Base-by-base conservation (phyloP, 495 filamentous ascomycete species). In the Penicillium dipodomyicola region DNA sequence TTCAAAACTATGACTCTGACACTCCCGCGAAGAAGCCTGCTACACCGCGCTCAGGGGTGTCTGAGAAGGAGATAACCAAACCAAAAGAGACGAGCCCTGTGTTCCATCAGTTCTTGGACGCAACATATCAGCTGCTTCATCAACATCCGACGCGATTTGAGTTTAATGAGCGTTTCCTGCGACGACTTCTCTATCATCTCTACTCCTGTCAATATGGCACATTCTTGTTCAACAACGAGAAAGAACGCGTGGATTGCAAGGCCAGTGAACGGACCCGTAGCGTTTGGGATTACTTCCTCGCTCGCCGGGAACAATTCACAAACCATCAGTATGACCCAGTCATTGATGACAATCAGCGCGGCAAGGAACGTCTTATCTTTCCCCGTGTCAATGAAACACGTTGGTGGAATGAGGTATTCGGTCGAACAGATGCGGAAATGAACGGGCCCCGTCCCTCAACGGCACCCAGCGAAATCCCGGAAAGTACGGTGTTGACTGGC, bases 81-180 rank as follows among this genome's bases (percentile, higher is more conserved):
- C 77, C 81, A 27, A 96, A 91, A 54, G 92, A 97, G 67, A 90
- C 93, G 2, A 92, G 88, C n/a, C 95, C 95, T 0, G 87, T 97
- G 12, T 97, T 99, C 73, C 95, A 99, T 64, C 95, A 99, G 68
- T 99, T 97, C 71, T 85, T 99, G 10, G 95, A 99, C 65, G 90
- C 91, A 19, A 91, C 91, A 5, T 97, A 92, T 60, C 95, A 99
- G 62, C 79, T 99, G 9, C 78, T 96, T 14, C 76, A 87, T 50
- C 95, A 97, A 62, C 77, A 96, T 61, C 93, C 94, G 0, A 90
- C 85, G 27, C 83, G 94, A 1, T 99, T 99, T 65, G 93, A 99
- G 65, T 99, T 92, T 74, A 97, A 96, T 59, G 95, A 97, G 65
- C 86, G 93, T 2, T 97, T 99, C 68, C 79, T 99, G 10, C 83